Evolutionary conservation across 1,139 yeast genomes (phyloP), one percentile per base, ranked within the genome.

Genomic region (Geotrichum macrosporum): DNA sequence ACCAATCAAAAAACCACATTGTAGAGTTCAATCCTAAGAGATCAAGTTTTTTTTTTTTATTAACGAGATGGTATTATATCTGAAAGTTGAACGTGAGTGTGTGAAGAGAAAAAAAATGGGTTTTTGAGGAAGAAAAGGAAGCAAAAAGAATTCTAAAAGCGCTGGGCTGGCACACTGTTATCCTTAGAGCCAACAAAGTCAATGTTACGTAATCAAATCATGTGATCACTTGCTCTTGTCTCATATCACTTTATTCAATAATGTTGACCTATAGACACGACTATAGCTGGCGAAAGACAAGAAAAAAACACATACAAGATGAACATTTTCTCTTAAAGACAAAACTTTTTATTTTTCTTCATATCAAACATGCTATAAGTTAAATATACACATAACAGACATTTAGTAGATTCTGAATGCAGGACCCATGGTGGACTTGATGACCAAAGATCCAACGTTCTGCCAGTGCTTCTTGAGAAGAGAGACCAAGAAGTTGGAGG

Each of bases 401-500:
- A 63, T 70, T 76, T 89, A 92, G 92, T 92, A 92, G 74, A 92
- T 82, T 84, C 98, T 89, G 94, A 84, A 87, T 72, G 97, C 85
- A 74, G 97, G 97, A 77, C 99, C 98, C 99, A 94, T 94, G 76
- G 97, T 81, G 59, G 96, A 87, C 82, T 94, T 94, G 80, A 94
- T 84, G 73, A 89, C 96, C 76, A 94, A 80, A 70, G 98, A 92
- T 69, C 98, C 97, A 72, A 94, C 96, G 78, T 94, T 94, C 83
- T 94, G 98, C 98, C 98, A 92, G 95, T 92, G 89, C 94, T 94
- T 94, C 95, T 94, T 94, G 76, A 94, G 84, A 76, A 94, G 80
- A 66, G 99, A 94, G 65, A 94, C 98, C 76, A 94, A 86, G 82
- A 94, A 94, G 96, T 94, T 94, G 67, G 95, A 81, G 67, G 98